A percentile compares a stretch with the other conserved stretches of the same genome.
Evolutionary conservation across 2,329 filamentous ascomycete species (phyloP).

Genomic region (Hymenoscyphus albidus): DNA sequence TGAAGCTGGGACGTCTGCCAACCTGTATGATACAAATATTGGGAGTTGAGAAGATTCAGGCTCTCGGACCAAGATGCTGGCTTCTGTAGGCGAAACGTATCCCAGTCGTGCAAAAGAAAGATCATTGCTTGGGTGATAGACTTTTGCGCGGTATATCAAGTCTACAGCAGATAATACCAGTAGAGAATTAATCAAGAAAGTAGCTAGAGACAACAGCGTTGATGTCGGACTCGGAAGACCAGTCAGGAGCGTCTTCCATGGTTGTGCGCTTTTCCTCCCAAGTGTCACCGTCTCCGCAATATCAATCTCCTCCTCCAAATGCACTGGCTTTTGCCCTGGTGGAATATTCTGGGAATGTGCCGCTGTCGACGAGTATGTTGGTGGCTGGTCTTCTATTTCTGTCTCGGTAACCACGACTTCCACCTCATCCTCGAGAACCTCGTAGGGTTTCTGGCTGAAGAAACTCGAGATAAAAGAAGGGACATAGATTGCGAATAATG

Average conservation of each 20-base stretch:
- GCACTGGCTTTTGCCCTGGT: conserved; percentile 32
- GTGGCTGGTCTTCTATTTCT: conserved; percentile 35
- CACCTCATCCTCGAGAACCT: conserved; percentile 55
- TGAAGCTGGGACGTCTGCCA: conserved; percentile 48
- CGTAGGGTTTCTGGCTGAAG: conserved; percentile 52
- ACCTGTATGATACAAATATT: conserved; percentile 63
- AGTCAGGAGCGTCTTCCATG: conserved; percentile 64
- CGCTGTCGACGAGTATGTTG: conserved; percentile 24
- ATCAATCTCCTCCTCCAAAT: conserved; percentile 51
- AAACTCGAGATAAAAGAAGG: conserved; percentile 60
- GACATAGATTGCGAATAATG: conserved; percentile 63
- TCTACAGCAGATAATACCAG: conserved; percentile 71
- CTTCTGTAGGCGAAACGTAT: conserved; percentile 76
- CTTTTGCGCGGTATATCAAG: conserved; percentile 68
- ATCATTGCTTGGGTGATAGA: conserved; percentile 67
- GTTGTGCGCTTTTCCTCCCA: conserved; percentile 51
- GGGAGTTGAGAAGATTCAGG: conserved; percentile 73
- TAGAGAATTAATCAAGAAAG: conserved; percentile 67
- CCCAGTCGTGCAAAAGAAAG: conserved; percentile 84
- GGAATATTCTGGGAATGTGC: conserved; percentile 28
- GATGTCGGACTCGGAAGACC: conserved; percentile 74
- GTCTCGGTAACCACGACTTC: conserved; percentile 52
- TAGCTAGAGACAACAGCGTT: conserved; percentile 59
- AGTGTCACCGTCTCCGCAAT: conserved; percentile 61
- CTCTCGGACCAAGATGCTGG: conserved; percentile 80